Evolutionary conservation across 164 flowering plant genomes (phyloP).

Genomic region (Brasenia schreberi): DNA sequence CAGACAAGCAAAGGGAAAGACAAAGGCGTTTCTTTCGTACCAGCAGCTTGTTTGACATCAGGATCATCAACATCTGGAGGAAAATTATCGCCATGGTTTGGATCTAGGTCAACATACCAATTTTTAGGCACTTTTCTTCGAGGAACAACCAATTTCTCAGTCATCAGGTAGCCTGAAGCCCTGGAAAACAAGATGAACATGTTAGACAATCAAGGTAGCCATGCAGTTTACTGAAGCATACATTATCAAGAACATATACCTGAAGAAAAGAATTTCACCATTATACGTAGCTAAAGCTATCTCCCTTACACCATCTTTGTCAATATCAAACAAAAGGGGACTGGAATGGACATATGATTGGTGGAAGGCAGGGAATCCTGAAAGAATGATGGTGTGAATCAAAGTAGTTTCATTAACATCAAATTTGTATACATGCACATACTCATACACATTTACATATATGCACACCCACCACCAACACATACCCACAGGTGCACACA

Average conservation of each 20-base stretch:
- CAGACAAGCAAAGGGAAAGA: no score
- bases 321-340: slow-evolving; percentile 92
- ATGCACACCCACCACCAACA: no score
- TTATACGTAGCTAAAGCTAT: slow-evolving; percentile 92
- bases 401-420: no score
- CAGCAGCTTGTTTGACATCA: slow-evolving; percentile 51
- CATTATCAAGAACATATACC: slow-evolving; percentile 23
- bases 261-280: slow-evolving; percentile 95
- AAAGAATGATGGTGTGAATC: background rate
- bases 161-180: slow-evolving; percentile 91
- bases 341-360: slow-evolving; percentile 94
- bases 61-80: slow-evolving; percentile 95
- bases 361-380: slow-evolving; percentile 99
- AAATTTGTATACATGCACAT: no score
- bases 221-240: background rate
- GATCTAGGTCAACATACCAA: slow-evolving; percentile 79
- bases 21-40: background rate
- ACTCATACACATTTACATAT: no score
- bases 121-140: slow-evolving; percentile 73
- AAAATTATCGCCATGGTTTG: slow-evolving; percentile 79
- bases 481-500: no score
- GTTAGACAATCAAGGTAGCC: background rate
- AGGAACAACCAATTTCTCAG: slow-evolving; percentile 76
- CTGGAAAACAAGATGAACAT: slow-evolving; percentile 19
- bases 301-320: slow-evolving; percentile 97